A percentile compares a stretch with the other conserved stretches of the same genome.
Conservation (phyloP, 306 rosid genomes). For the Rosa lucieae region DNA sequence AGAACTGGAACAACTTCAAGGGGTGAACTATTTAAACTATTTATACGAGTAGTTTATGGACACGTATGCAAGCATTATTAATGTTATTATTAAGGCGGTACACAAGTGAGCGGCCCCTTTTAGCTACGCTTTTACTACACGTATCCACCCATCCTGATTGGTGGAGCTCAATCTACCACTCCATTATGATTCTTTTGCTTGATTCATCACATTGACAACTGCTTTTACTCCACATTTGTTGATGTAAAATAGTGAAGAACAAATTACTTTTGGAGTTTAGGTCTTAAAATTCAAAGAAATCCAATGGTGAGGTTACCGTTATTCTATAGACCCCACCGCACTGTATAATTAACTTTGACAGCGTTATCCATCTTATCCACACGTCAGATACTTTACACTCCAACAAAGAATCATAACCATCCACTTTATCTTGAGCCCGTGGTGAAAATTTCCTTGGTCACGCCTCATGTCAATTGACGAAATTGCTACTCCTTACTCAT, state of each 20-base stretch:
- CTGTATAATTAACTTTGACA: background rate
- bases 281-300: background rate
- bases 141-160: no score
- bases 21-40: background rate
- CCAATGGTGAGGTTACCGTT: constrained; percentile 24
- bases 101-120: background rate
- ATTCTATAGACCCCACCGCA: constrained; percentile 26
- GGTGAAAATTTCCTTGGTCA: background rate
- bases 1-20: no score
- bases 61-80: no score
- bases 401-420: background rate
- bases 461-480: background rate
- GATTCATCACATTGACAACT: background rate
- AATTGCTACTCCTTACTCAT: background rate
- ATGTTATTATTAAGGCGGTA: background rate
- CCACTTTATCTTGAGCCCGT: background rate
- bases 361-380: constrained; percentile 6
- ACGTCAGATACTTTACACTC: constrained; percentile 6
- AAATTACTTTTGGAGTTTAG: background rate
- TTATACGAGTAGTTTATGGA: no score
- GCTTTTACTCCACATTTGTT: background rate
- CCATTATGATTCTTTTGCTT: background rate
- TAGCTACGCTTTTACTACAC: no score
- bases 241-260: background rate
- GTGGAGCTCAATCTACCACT: no score